These are phyloP conservation scores for Flammula alnicola DNA, from an alignment of 1,284 basidiomycete genomes.

Conservation along the genomic window DNA sequence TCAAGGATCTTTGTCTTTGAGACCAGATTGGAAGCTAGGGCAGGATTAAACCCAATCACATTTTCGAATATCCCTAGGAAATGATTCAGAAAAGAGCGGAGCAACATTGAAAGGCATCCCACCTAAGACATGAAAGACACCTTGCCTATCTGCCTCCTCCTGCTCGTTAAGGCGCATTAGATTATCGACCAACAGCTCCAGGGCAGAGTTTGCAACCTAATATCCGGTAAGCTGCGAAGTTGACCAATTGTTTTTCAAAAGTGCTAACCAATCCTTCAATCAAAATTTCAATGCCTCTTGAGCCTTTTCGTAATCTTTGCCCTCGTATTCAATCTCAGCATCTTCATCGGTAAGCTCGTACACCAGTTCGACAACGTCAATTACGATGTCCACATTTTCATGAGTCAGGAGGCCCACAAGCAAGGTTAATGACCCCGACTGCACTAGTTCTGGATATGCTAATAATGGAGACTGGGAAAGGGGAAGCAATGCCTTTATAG, in stretches of 20 bases:
- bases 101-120: conserved; percentile 11
- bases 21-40: conserved; percentile 71
- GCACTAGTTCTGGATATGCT: conserved; percentile 90
- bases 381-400: conserved; percentile 93
- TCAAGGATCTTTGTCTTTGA: conserved; percentile 74
- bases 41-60: conserved; percentile 83
- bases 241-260: neutral
- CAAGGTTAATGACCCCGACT: conserved; percentile 69
- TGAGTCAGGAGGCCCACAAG: conserved; percentile 88
- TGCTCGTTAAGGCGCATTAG: conserved; percentile 80
- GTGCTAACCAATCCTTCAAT: conserved; percentile 74
- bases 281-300: conserved; percentile 74
- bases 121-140: conserved; percentile 92
- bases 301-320: conserved; percentile 71
- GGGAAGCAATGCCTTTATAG: conserved; percentile 85
- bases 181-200: conserved; percentile 92
- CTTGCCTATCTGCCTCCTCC: conserved; percentile 88
- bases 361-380: conserved; percentile 89
- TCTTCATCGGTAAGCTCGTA: conserved; percentile 98
- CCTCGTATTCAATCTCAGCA: conserved; percentile 78
- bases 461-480: conserved; percentile 86
- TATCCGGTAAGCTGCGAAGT: neutral
- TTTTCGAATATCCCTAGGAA: conserved; percentile 89
- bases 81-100: neutral
- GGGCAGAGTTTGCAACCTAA: conserved; percentile 80